These are phyloP conservation scores for Serpula lacrymans DNA, from an alignment of 768 basidiomycete genomes.

Conservation along the genomic window DNA sequence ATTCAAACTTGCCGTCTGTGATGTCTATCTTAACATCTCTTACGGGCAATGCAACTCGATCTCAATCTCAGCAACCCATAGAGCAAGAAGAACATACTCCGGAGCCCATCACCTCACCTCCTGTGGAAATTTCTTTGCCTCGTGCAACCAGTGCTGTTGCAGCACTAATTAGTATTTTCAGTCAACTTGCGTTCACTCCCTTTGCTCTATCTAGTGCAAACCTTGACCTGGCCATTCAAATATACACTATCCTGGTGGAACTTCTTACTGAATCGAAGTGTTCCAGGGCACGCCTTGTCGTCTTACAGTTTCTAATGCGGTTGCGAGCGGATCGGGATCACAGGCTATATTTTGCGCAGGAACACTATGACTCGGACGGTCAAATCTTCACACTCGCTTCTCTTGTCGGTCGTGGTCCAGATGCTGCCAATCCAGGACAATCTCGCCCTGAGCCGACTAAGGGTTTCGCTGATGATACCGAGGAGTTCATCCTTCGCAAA, in stretches of 20 bases:
- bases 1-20: constrained; percentile 51
- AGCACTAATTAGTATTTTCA: constrained; percentile 63
- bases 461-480: constrained; percentile 20
- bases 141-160: constrained; percentile 58
- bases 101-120: constrained; percentile 25
- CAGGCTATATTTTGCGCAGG: constrained; percentile 65
- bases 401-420: constrained; percentile 53
- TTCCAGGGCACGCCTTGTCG: constrained; percentile 59
- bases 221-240: constrained; percentile 47
- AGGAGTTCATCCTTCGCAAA: constrained; percentile 33
- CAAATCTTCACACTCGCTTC: constrained; percentile 56
- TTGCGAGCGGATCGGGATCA: constrained; percentile 90
- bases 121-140: constrained; percentile 30
- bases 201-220: constrained; percentile 46
- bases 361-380: constrained; percentile 53
- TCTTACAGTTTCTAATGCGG: constrained; percentile 85
- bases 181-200: constrained; percentile 69
- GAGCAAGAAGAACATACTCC: constrained; percentile 32
- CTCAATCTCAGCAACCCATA: constrained; percentile 51
- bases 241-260: constrained; percentile 52
- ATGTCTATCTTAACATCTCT: constrained; percentile 65
- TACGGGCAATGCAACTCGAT: constrained; percentile 51
- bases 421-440: constrained; percentile 12
- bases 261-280: constrained; percentile 46
- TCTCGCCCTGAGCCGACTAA: constrained; percentile 23